phyloP scores from a whole-genome alignment of 257 asterid genomes.

The Capsicum chinense region DNA sequence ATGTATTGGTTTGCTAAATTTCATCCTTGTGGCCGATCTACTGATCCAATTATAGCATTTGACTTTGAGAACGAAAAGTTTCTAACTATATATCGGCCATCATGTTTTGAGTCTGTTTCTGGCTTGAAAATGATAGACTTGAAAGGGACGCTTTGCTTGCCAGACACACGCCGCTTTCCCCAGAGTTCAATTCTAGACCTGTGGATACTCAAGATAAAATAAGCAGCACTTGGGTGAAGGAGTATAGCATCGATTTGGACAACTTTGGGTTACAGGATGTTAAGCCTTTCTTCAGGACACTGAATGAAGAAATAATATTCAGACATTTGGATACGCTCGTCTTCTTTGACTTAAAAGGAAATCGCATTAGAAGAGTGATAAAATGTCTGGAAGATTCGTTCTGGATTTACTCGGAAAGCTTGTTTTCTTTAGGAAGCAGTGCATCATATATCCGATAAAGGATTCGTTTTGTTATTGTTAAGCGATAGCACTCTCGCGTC shows the following conservation, averaged over 20 bases:
- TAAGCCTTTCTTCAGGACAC: too few species aligned
- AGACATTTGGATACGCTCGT: not conserved
- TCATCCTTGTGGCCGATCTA: too few species aligned
- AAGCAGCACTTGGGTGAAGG: not conserved
- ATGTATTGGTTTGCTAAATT: not conserved
- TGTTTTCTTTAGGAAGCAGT: not conserved
- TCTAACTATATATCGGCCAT: not conserved
- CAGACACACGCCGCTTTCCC: not conserved
- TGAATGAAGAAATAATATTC: not conserved
- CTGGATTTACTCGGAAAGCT: not conserved
- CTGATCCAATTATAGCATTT: not conserved
- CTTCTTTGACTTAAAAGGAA: not conserved
- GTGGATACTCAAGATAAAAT: not conserved
- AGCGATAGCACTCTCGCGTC: too few species aligned
- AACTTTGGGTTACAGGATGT: not conserved
- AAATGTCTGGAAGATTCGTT: too few species aligned
- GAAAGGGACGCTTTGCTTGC: not conserved
- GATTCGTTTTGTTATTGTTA: too few species aligned
- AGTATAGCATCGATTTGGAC: not conserved
- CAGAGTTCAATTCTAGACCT: not conserved
- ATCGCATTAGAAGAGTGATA: not conserved
- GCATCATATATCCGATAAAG: too few species aligned
- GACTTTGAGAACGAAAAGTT: not conserved
- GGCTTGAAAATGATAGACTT: not conserved
- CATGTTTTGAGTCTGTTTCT: not conserved